Evolutionary conservation across 2,329 filamentous ascomycete species (phyloP).

Genomic region (Calonectria pauciramosa): DNA sequence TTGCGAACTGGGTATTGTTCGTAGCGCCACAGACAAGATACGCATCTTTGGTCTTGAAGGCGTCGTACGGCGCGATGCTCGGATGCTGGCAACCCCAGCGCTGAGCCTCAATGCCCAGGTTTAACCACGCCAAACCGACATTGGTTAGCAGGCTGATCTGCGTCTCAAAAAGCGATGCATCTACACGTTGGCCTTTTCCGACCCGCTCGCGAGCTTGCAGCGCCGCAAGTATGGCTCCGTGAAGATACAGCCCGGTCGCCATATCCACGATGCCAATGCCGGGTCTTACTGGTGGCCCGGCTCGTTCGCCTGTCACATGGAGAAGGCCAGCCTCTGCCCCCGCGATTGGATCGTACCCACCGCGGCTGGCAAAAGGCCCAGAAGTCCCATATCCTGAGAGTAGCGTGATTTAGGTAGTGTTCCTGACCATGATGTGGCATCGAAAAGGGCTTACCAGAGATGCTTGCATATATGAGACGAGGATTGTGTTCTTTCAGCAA

Average conservation of each 20-base stretch:
- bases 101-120: slow-evolving; percentile 55
- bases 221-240: slow-evolving; percentile 59
- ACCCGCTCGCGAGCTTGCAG: slow-evolving; percentile 53
- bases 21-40: slow-evolving; percentile 50
- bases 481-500: slow-evolving; percentile 52
- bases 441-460: slow-evolving; percentile 46
- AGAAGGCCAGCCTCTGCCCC: slow-evolving; percentile 59
- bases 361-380: slow-evolving; percentile 57
- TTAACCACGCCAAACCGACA: slow-evolving; percentile 54
- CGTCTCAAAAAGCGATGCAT: slow-evolving; percentile 60
- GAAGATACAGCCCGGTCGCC: slow-evolving; percentile 59
- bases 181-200: slow-evolving; percentile 58
- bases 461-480: slow-evolving; percentile 56
- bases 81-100: slow-evolving; percentile 62
- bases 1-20: slow-evolving; percentile 53
- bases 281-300: slow-evolving; percentile 55
- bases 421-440: not conserved
- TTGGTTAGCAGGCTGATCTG: slow-evolving; percentile 58
- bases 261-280: slow-evolving; percentile 60
- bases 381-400: slow-evolving; percentile 45
- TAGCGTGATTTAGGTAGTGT: not conserved
- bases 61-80: slow-evolving; percentile 61
- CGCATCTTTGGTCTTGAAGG: slow-evolving; percentile 53
- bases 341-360: slow-evolving; percentile 61
- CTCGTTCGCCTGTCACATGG: slow-evolving; percentile 57